These are phyloP conservation scores for Sclerotinia sclerotiorum DNA, from an alignment of 2,329 filamentous ascomycete species.

Conservation along the genomic window DNA sequence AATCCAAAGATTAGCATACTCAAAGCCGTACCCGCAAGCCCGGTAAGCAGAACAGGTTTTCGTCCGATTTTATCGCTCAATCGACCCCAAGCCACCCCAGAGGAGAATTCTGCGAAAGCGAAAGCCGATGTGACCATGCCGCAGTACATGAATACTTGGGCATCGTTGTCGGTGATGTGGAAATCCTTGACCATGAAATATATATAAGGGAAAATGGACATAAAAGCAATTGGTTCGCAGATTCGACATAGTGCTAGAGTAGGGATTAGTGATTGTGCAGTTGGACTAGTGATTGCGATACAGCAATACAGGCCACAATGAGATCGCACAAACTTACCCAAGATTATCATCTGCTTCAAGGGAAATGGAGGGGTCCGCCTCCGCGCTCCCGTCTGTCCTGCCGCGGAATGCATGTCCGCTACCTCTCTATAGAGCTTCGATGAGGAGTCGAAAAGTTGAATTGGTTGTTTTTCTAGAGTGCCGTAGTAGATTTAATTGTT, in stretches of 20 bases:
- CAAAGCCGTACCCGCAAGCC: conserved; percentile 85
- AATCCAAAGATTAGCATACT: conserved; percentile 95
- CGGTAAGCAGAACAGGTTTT: conserved; percentile 87
- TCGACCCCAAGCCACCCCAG: conserved; percentile 88
- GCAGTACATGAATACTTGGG: conserved; percentile 84
- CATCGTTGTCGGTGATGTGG: conserved; percentile 73
- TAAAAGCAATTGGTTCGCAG: conserved; percentile 98
- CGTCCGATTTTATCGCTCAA: conserved; percentile 89
- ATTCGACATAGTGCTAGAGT: conserved; percentile 80
- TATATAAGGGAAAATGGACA: conserved; percentile 98
- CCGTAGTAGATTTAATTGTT: background rate
- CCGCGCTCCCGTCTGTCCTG: conserved; percentile 37
- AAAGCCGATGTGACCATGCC: conserved; percentile 97
- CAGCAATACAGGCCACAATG: background rate
- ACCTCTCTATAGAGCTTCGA: conserved; percentile 22
- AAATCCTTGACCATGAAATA: conserved; percentile 98
- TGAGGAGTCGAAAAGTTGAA: conserved; percentile 18
- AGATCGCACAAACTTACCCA: conserved; percentile 45
- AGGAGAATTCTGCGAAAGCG: conserved; percentile 91
- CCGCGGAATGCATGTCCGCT: conserved; percentile 31
- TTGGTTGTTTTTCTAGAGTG: background rate
- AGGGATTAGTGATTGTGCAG: background rate
- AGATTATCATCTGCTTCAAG: conserved; percentile 51
- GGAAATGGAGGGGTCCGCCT: conserved; percentile 44
- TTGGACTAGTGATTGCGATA: conserved; percentile 11